Percentiles rank a stretch among this genome's conserved stretches.
phyloP scores from a whole-genome alignment of 129 eudicot genomes.

The Chrysanthemum seticuspe region DNA sequence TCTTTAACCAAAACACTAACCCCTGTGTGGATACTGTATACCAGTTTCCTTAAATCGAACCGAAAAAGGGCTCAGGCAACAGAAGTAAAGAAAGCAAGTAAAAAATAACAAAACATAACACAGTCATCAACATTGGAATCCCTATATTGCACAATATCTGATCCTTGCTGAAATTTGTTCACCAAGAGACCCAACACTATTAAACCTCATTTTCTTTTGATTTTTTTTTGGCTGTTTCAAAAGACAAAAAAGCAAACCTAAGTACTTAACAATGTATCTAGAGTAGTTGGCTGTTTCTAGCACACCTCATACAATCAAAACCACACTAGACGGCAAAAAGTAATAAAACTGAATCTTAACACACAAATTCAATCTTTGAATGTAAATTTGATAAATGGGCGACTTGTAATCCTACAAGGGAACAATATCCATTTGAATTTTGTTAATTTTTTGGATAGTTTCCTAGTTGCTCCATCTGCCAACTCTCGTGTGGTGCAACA shows the following conservation, averaged over 20 bases:
- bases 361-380: constrained; percentile 32
- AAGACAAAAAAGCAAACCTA: constrained; percentile 17
- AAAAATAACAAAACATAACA: neutral
- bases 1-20: too few relatives aligned
- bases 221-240: constrained; percentile 24
- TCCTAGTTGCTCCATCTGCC: constrained; percentile 84
- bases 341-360: constrained; percentile 12
- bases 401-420: constrained; percentile 28
- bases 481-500: constrained; percentile 90
- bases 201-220: neutral
- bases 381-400: constrained; percentile 29
- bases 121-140: constrained; percentile 2
- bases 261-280: constrained; percentile 9
- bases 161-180: constrained; percentile 18
- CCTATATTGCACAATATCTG: neutral
- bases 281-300: constrained; percentile 13
- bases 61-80: neutral
- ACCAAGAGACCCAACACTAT: constrained; percentile 3
- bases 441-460: constrained; percentile 47
- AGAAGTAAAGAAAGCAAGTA: neutral
- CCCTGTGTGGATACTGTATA: too few relatives aligned
- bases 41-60: neutral
- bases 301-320: constrained; percentile 22
- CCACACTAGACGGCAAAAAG: constrained; percentile 20
- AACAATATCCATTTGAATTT: constrained; percentile 29